Percentiles rank a stretch among this genome's conserved stretches.
Evolutionary conservation across 176 grass and related monocot species (phyloP).

Genomic region (Guadua angustifolia): DNA sequence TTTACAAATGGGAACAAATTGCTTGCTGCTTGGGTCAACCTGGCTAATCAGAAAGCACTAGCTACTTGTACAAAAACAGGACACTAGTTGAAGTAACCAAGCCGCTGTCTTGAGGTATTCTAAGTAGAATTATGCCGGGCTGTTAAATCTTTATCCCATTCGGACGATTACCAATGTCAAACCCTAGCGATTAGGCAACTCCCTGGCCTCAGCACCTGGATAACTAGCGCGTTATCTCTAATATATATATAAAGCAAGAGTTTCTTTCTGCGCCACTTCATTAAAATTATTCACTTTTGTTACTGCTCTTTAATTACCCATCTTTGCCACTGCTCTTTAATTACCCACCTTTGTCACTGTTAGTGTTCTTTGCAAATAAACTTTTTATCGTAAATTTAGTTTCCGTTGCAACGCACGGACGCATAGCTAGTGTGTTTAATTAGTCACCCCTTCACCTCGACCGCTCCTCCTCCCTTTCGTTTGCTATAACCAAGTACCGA

Average conservation of each 20-base stretch:
- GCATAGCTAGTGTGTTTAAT: background rate
- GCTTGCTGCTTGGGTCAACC: constrained; percentile 32
- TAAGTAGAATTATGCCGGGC: constrained; percentile 17
- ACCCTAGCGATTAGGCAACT: constrained; percentile 27
- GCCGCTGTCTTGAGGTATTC: constrained; percentile 20
- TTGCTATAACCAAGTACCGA: background rate
- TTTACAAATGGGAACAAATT: background rate
- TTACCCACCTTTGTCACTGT: no score
- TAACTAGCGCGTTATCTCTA: background rate
- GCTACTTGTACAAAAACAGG: constrained; percentile 9
- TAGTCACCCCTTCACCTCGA: background rate
- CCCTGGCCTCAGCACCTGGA: constrained; percentile 7
- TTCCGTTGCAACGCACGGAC: no score
- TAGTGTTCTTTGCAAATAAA: no score
- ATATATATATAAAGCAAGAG: no score
- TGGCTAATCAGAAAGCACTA: constrained; percentile 9
- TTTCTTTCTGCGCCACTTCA: no score
- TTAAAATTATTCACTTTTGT: no score
- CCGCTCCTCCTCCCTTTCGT: background rate
- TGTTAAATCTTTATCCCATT: background rate
- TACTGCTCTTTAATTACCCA: no score
- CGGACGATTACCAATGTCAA: constrained; percentile 22
- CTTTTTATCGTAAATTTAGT: no score
- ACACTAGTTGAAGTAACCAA: background rate
- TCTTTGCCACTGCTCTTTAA: no score